Base-by-base conservation (phyloP, 176 grass and related monocot genomes). In the Carex pumila region DNA sequence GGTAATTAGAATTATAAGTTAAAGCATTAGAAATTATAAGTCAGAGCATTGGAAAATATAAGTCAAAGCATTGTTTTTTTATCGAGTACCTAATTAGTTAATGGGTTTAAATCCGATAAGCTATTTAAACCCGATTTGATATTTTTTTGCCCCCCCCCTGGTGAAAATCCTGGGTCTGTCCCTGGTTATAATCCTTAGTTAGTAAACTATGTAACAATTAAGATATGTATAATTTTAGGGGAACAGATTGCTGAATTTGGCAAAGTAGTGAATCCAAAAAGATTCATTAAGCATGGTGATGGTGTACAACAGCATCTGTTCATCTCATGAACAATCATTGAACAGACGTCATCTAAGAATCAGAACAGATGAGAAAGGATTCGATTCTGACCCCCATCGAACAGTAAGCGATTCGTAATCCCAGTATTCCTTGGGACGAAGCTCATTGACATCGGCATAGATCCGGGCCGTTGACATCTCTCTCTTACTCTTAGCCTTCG, bases 351-450 rank as follows among this genome's bases (percentile, higher is more conserved):
- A 56, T 54, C 25, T 30, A 77, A 55, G 45, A n/a, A 82, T 31
- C 19, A 67, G 13, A 49, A 31, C 12, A 82, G 3, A 83, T 65
- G 13, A 52, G 80, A 65, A 82, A 62, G 17, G 39, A 85, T 32
- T 29, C 87, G 39, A 85, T 32, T 29, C 87, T 80, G 73, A 96
- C 93, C 93, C 93, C 93, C 93, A 96, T 56, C 91, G 89, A 39
- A 93, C 93, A 84, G 89, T 84, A 79, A 93, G 91, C 15, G 93
- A 85, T 89, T 96, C 91, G 79, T 96, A 96, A 85, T 96, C 93
- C 93, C 93, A 96, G 89, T 93, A 96, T 78, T 96, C 93, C 91
- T 93, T 96, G n/a, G 93, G 89, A 14, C 93, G 93, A 49, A 91
- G 80, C 62, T 91, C 89, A 84, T 96, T 96, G 69, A 96, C 76